These are phyloP conservation scores for Lichtheimia ramosa DNA, from an alignment of 371 early-diverging fungal genomes.

Conservation along the genomic window DNA sequence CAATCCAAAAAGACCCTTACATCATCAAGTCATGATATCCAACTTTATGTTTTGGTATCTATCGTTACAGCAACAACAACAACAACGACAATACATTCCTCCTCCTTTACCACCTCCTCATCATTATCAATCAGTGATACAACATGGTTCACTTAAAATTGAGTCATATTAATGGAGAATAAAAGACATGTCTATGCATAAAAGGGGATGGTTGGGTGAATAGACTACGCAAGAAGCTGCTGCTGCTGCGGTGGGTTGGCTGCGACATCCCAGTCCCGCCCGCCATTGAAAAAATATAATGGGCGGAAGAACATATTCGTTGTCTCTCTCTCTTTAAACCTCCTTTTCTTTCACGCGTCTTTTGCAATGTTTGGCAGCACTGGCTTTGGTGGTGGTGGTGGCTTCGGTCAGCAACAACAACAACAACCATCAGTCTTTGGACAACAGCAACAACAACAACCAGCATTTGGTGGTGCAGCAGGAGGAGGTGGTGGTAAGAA, in stretches of 20 bases:
- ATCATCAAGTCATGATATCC: conserved; percentile 75
- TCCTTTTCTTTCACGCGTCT: too few relatives aligned
- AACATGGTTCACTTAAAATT: too few relatives aligned
- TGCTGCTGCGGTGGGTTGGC: too few relatives aligned
- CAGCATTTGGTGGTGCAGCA: conserved; percentile 52
- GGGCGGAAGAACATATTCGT: too few relatives aligned
- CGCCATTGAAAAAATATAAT: too few relatives aligned
- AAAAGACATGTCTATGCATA: too few relatives aligned
- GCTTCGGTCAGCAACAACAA: conserved; percentile 62
- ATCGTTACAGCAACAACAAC: conserved; percentile 21
- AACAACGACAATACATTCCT: conserved; percentile 3
- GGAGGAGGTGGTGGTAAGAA: neutral
- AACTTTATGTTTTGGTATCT: conserved; percentile 84
- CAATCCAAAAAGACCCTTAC: conserved; percentile 65
- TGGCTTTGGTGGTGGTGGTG: conserved; percentile 39
- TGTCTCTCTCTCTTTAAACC: too few relatives aligned
- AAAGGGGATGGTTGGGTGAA: too few relatives aligned
- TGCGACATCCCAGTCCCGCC: too few relatives aligned
- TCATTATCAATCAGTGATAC: neutral
- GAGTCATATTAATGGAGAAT: too few relatives aligned
- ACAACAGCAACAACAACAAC: conserved; percentile 35
- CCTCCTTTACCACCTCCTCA: neutral
- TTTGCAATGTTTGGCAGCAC: conserved; percentile 44
- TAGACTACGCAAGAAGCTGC: too few relatives aligned
- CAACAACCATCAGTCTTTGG: conserved; percentile 54